Conservation (phyloP, 192 early-diverging fungal genomes). For the Coemansia sp. region DNA sequence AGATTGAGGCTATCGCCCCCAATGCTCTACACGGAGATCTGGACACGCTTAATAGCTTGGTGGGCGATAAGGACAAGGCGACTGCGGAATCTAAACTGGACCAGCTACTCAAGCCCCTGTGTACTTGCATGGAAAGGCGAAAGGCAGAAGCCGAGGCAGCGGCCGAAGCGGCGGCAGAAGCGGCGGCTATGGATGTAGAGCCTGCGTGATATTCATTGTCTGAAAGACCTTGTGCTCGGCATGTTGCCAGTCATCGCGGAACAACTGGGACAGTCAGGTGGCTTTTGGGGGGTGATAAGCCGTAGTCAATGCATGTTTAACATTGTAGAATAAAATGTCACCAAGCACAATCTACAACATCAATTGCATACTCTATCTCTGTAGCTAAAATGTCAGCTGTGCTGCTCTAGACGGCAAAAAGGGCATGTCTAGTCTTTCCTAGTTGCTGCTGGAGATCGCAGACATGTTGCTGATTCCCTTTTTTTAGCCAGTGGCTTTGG, state of each 20-base stretch:
- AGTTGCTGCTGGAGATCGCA: not conserved
- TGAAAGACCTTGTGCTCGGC: not conserved
- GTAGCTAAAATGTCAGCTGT: not conserved
- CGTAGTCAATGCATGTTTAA: not conserved
- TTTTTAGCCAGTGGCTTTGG: not conserved
- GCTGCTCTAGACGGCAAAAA: not conserved
- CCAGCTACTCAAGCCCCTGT: conserved; percentile 40
- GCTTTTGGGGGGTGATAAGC: not conserved
- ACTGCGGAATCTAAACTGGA: conserved; percentile 13
- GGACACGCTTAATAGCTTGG: conserved; percentile 5
- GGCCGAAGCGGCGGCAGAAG: conserved; percentile 9
- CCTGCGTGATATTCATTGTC: not conserved
- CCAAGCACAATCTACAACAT: too few relatives aligned
- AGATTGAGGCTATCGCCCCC: conserved; percentile 39
- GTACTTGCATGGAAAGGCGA: conserved; percentile 27
- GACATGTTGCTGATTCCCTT: not conserved
- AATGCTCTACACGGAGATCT: conserved; percentile 42
- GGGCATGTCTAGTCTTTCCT: not conserved
- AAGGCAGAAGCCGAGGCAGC: conserved; percentile 12
- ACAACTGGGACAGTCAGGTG: not conserved
- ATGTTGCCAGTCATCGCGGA: not conserved
- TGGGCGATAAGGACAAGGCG: not conserved
- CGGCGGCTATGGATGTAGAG: not conserved
- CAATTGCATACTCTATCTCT: too few relatives aligned
- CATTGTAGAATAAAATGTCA: not conserved